phyloP scores from a whole-genome alignment of 305 asterid genomes.

The Fraxinus baroniana region DNA sequence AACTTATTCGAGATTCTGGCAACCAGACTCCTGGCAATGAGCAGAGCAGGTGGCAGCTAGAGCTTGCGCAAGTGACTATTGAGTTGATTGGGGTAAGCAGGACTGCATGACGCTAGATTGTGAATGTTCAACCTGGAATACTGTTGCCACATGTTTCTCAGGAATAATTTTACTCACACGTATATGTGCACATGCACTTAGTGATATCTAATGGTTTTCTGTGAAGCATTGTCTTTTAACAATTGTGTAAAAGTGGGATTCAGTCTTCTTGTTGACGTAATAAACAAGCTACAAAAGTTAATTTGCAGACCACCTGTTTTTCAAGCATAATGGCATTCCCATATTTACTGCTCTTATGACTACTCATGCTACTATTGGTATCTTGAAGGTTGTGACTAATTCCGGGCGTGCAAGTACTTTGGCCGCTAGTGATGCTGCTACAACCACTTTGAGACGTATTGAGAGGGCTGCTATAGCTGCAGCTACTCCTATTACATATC shows the following conservation, averaged over 20 bases:
- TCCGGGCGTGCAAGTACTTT: slow-evolving; percentile 97
- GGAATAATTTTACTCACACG: not conserved
- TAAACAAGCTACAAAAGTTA: not conserved
- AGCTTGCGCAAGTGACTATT: slow-evolving; percentile 88
- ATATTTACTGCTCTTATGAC: not conserved
- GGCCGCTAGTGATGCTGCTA: slow-evolving; percentile 97
- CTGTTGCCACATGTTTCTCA: not conserved
- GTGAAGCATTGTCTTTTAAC: not conserved
- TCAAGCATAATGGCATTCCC: not conserved
- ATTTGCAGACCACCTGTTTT: not conserved
- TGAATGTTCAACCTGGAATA: not conserved
- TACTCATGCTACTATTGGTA: not conserved
- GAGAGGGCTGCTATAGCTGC: slow-evolving; percentile 99
- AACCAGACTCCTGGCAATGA: slow-evolving; percentile 77
- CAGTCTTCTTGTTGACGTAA: not conserved
- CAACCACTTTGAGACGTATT: slow-evolving; percentile 93
- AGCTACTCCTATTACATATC: slow-evolving; percentile 95
- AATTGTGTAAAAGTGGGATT: not conserved
- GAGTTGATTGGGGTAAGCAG: slow-evolving; percentile 89
- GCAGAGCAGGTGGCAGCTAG: slow-evolving; percentile 92
- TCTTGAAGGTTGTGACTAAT: slow-evolving; percentile 81
- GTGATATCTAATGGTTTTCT: not conserved
- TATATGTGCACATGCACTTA: not conserved
- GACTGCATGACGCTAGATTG: not conserved
- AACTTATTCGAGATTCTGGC: slow-evolving; percentile 96